Evolutionary conservation across 2,329 filamentous ascomycete genomes (phyloP), one percentile per base, ranked within the genome.

Genomic region (Fulvia fulva): DNA sequence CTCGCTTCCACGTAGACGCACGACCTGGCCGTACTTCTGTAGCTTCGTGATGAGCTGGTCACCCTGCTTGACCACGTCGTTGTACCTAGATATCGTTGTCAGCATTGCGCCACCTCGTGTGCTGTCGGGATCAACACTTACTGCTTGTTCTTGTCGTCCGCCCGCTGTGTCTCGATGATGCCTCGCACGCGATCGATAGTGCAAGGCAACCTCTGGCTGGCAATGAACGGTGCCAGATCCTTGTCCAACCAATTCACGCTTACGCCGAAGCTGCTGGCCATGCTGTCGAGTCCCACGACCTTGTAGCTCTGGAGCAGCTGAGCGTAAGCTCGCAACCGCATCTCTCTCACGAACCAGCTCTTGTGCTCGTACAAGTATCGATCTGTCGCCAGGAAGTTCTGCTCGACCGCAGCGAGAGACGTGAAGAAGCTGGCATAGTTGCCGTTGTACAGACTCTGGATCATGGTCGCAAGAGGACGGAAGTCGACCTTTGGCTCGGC

Each of bases 141-240:
- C 79, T 99, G 94, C 83, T 96, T 97, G 83, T 97, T 97, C 87
- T 99, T 99, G 80, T 96, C 92, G 74, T 97, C 94, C 8, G 93
- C 92, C 55, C 94, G 85, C 79, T 97, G 97, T 46, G 94, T 99
- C 83, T 97, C 94, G 70, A 99, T 97, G 67, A 97, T 89, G 66
- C 93, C 94, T 59, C 92, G 90, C 64, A 99, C 94, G 55, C 94
- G 90, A 77, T 99, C 94, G 68, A 99, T 97, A 23, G 92, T 97
- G 82, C 94, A 97, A 53, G 92, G 87, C 71, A 99, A 93, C 68
- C 93, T 88, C 73, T 93, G 91, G 64, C 87, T 91, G 16, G 94
- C 94, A 71, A 99, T 97, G 78, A 99, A 99, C 71, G 91, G 94
- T 72, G 93, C 92, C 57, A 99, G 86, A 71, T 99, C 94, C 74